Evolutionary conservation across 2,329 filamentous ascomycete species (phyloP).

Genomic region (Corinectria fuckeliana): DNA sequence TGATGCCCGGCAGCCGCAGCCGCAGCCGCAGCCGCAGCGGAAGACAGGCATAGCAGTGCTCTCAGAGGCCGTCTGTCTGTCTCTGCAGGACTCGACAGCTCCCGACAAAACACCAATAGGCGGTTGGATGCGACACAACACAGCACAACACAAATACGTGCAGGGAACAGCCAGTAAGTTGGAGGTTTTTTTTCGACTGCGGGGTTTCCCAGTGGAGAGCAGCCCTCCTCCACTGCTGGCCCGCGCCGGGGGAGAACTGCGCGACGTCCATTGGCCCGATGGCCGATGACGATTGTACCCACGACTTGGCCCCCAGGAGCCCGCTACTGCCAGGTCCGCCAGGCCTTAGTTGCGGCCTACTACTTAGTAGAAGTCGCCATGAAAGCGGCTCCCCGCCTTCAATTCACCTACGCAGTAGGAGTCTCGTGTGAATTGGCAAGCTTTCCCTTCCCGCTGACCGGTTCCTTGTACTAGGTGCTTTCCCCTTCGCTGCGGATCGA

Average conservation of each 20-base stretch:
- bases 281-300: slow-evolving; percentile 19
- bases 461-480: slow-evolving; percentile 1
- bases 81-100: slow-evolving; percentile 11
- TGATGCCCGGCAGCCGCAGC: too few relatives aligned
- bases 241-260: slow-evolving; percentile 28
- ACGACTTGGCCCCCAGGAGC: slow-evolving; percentile 8
- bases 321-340: not conserved
- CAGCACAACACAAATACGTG: too few relatives aligned
- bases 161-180: too few relatives aligned
- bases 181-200: slow-evolving; percentile 33
- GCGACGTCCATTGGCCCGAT: slow-evolving; percentile 36
- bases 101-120: not conserved
- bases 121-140: not conserved
- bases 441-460: not conserved
- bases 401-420: not conserved
- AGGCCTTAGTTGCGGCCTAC: not conserved
- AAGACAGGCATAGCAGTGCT: slow-evolving; percentile 14
- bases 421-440: not conserved
- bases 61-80: slow-evolving; percentile 3
- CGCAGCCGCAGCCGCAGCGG: not conserved
- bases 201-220: slow-evolving; percentile 33
- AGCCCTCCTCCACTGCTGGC: too few relatives aligned
- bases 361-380: not conserved
- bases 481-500: not conserved
- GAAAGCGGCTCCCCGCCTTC: not conserved